These are phyloP conservation scores for Oenanthe sinensis DNA, from an alignment of 129 eudicot genomes.

Conservation along the genomic window DNA sequence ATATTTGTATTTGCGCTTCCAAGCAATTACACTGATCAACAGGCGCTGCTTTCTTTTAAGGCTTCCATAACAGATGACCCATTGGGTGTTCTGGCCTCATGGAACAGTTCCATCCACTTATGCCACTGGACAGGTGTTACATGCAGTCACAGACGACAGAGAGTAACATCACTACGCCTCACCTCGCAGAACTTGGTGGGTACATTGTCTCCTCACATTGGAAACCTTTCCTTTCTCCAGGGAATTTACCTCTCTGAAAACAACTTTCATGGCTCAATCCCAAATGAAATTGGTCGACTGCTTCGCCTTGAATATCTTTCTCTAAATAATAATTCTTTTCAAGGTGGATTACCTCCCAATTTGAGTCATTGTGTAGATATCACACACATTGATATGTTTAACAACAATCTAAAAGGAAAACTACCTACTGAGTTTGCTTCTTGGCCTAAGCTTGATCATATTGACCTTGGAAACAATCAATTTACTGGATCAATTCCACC, in stretches of 20 bases:
- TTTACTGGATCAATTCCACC: constrained; percentile 16
- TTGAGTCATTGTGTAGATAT: background rate
- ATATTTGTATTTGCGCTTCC: background rate
- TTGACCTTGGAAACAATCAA: background rate
- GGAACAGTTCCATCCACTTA: background rate
- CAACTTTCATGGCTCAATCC: background rate
- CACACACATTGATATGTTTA: background rate
- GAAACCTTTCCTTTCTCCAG: background rate
- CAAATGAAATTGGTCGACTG: background rate
- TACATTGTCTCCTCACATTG: background rate
- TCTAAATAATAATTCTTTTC: background rate
- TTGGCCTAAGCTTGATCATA: background rate
- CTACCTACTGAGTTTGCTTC: background rate
- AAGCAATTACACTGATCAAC: background rate
- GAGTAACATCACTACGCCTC: background rate
- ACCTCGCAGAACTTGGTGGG: background rate
- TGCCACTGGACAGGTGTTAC: background rate
- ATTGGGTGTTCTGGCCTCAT: background rate
- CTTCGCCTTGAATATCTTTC: background rate
- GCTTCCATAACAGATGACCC: background rate
- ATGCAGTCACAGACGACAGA: background rate
- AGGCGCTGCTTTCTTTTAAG: background rate
- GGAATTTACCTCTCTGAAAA: background rate
- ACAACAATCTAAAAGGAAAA: background rate
- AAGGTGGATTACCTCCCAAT: background rate